A percentile compares a stretch with the other conserved stretches of the same genome.
Evolutionary conservation across 2,329 filamentous ascomycete species (phyloP).

Genomic region (Neofusicoccum sp.): DNA sequence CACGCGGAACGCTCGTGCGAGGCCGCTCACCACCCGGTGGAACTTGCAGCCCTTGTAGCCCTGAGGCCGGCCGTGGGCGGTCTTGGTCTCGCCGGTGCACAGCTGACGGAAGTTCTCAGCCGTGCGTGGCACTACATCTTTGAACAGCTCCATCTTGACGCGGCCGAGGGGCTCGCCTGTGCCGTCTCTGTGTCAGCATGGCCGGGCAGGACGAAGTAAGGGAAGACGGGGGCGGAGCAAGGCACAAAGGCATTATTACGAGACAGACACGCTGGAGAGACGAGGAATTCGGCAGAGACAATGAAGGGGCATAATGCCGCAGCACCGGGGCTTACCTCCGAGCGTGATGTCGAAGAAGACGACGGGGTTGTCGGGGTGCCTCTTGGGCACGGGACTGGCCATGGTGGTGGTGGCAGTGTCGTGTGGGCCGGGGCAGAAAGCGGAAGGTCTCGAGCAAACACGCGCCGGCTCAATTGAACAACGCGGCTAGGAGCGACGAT

Average conservation of each 20-base stretch:
- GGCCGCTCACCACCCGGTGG: constrained; percentile 75
- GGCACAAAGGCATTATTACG: not conserved
- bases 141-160: constrained; percentile 88
- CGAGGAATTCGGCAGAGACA: not conserved
- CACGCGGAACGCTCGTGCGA: not conserved
- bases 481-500: not conserved
- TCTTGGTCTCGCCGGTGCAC: constrained; percentile 90
- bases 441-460: constrained; percentile 1
- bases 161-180: constrained; percentile 81
- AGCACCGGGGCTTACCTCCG: constrained; percentile 60
- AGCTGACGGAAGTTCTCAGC: constrained; percentile 97
- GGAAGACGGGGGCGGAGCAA: constrained; percentile 1
- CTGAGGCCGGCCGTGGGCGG: constrained; percentile 71
- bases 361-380: constrained; percentile 42
- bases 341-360: constrained; percentile 78
- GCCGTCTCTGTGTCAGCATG: constrained; percentile 3
- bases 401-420: constrained; percentile 13
- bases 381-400: constrained; percentile 3
- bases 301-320: not conserved
- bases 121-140: constrained; percentile 78
- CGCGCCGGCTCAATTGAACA: not conserved
- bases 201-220: not conserved
- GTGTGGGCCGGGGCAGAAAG: not conserved
- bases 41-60: constrained; percentile 96
- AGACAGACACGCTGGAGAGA: not conserved